phyloP scores from a whole-genome alignment of 1,284 basidiomycete species.

The Leccinum solheimii region DNA sequence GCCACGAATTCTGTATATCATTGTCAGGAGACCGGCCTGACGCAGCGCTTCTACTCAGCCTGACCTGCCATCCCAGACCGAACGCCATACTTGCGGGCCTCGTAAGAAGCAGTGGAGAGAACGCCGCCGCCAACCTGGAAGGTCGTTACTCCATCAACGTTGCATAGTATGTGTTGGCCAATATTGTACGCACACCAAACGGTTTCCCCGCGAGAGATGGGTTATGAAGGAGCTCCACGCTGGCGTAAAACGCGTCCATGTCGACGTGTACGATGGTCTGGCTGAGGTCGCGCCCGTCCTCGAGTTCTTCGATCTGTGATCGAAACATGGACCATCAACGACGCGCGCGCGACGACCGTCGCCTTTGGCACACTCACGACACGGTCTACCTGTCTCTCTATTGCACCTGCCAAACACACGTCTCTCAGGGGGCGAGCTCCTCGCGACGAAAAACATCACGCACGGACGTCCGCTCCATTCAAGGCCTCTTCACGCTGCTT shows the following conservation, averaged over 20 bases:
- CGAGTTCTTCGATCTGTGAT: conserved; percentile 70
- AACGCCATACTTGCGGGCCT: conserved; percentile 86
- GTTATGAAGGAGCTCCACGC: conserved; percentile 77
- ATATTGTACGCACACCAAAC: conserved; percentile 68
- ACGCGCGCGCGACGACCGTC: conserved; percentile 37
- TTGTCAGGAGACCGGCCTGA: conserved; percentile 1
- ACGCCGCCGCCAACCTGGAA: conserved; percentile 76
- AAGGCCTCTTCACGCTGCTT: conserved; percentile 63
- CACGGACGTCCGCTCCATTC: conserved; percentile 60
- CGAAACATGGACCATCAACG: not conserved
- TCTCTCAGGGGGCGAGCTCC: not conserved
- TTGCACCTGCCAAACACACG: conserved; percentile 25
- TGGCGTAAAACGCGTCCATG: conserved; percentile 79
- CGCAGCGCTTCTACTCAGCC: conserved; percentile 11
- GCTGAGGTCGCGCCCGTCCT: conserved; percentile 75
- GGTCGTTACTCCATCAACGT: not conserved
- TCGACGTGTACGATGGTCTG: conserved; percentile 88
- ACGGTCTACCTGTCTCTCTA: conserved; percentile 31
- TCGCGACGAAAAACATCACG: conserved; percentile 28
- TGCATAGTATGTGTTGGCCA: not conserved
- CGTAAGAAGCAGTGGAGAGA: conserved; percentile 86
- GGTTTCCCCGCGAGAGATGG: conserved; percentile 81
- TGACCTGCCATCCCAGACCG: conserved; percentile 86
- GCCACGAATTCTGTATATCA: conserved; percentile 74
- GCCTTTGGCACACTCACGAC: conserved; percentile 20